These are phyloP conservation scores for Sporothrix brunneoviolacea DNA, from an alignment of 2,329 filamentous ascomycete genomes.

Conservation along the genomic window DNA sequence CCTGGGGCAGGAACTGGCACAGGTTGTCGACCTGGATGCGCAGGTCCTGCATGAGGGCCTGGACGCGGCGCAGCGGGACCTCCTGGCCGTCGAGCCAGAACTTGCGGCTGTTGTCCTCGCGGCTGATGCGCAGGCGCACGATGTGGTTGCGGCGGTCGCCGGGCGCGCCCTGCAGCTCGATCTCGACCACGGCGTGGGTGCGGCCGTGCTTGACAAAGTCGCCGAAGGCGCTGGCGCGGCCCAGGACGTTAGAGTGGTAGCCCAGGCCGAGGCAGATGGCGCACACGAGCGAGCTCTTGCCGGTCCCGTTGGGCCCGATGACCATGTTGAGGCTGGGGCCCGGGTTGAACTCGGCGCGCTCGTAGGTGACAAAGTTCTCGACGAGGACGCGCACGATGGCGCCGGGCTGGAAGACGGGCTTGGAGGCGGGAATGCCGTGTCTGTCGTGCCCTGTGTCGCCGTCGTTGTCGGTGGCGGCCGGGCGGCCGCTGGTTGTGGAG, in stretches of 20 bases:
- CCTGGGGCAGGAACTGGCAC: slow-evolving; percentile 94
- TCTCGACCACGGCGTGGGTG: slow-evolving; percentile 73
- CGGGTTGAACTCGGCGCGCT: slow-evolving; percentile 80
- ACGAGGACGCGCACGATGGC: slow-evolving; percentile 84
- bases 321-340: slow-evolving; percentile 97
- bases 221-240: slow-evolving; percentile 73
- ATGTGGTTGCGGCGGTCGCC: slow-evolving; percentile 58
- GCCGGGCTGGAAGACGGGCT: slow-evolving; percentile 56
- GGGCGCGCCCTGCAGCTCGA: slow-evolving; percentile 69
- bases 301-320: slow-evolving; percentile 96
- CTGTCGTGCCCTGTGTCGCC: not conserved
- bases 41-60: slow-evolving; percentile 60
- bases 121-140: slow-evolving; percentile 68
- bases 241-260: slow-evolving; percentile 73
- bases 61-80: slow-evolving; percentile 56
- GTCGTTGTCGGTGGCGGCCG: slow-evolving; percentile 10
- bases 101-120: slow-evolving; percentile 73
- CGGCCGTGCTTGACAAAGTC: slow-evolving; percentile 93
- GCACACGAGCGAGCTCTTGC: slow-evolving; percentile 95
- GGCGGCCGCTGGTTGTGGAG: slow-evolving; percentile 20
- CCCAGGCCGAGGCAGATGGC: slow-evolving; percentile 91
- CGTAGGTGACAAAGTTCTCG: slow-evolving; percentile 91
- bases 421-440: slow-evolving; percentile 1
- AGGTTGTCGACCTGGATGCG: slow-evolving; percentile 96
- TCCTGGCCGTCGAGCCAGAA: slow-evolving; percentile 69